These are phyloP conservation scores for Pythium aphanidermatum DNA, from an alignment of 352 stramenopile species.

Conservation along the genomic window DNA sequence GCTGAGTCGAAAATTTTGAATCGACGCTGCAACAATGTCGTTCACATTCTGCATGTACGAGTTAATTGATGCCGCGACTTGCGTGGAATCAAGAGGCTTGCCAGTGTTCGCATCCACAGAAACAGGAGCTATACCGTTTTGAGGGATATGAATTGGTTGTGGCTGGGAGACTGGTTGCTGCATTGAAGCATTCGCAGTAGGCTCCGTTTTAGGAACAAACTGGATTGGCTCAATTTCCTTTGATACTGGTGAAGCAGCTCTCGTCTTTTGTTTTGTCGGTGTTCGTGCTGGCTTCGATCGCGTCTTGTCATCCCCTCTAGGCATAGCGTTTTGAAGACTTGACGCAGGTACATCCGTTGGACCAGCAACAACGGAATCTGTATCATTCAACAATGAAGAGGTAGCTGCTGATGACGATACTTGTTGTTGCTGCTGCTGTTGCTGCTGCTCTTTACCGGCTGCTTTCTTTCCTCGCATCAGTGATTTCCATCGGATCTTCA, in stretches of 20 bases:
- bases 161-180: constrained; percentile 1
- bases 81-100: constrained; percentile 18
- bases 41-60: constrained; percentile 52
- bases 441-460: constrained; percentile 52
- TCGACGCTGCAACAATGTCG: constrained; percentile 59
- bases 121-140: not conserved
- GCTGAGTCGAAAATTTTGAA: constrained; percentile 72
- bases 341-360: too few relatives aligned
- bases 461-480: constrained; percentile 75
- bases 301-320: too few relatives aligned
- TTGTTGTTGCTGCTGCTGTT: constrained; percentile 22
- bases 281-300: constrained; percentile 33
- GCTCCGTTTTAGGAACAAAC: constrained; percentile 10
- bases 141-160: constrained; percentile 8
- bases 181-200: not conserved
- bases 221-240: constrained; percentile 18
- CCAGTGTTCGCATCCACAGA: not conserved
- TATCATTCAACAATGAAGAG: too few relatives aligned
- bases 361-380: too few relatives aligned
- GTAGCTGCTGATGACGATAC: constrained; percentile 9
- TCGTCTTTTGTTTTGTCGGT: constrained; percentile 33
- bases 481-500: constrained; percentile 93
- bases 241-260: constrained; percentile 24
- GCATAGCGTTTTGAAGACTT: too few relatives aligned
- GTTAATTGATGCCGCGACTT: constrained; percentile 29